Base-by-base conservation (phyloP, 257 asterid species). In the Fraxinus quadrangulata region DNA sequence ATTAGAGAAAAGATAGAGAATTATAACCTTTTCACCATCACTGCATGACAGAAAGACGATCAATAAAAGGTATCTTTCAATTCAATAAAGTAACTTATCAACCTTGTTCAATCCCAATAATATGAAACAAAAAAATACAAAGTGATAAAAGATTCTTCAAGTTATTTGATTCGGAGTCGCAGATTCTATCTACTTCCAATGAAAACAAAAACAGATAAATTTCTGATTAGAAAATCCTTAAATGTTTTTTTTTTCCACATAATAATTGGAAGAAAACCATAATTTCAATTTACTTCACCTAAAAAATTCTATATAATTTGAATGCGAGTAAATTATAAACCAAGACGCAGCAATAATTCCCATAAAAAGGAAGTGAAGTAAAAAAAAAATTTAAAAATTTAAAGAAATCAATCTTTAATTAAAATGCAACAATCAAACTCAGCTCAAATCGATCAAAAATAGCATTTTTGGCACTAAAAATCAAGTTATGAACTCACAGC, bases 401-500 rank as follows among this genome's bases (percentile, higher is more conserved):
- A 8, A n/a, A 59, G 0, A 23, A 23, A n/a, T 54, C 10, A 56
- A 56, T 19, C 7, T n/a, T 19, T 19, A 19, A n/a, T 56, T 4
- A 23, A 3, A 23, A 59, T 59, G 31, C 67, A 23, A 63, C 6
- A 63, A 63, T 63, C 66, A 21, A 56, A 21, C 66, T 56, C 69
- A 61, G 34, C 33, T 61, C 68, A 61, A 40, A 24, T 4, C 30
- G 0, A 67, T 40, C 59, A 76, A n/a, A 40, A 76, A 72, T 10
- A 77, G 33, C 17, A 21, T 21, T 11, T 61, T 61, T 61, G 23
- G 16, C 61, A 45, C n/a, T n/a, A 6, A 16, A 59, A 74, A 21
- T 24, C 36, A 24, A 12, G 19, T 26, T 3, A 24, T 63, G 33
- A 83, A 75, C 92, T 88, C 85, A 94, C 98, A 79, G 98, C 97